These are phyloP conservation scores for Neospermospora avenae DNA, from an alignment of 2,329 filamentous ascomycete genomes.

Conservation along the genomic window DNA sequence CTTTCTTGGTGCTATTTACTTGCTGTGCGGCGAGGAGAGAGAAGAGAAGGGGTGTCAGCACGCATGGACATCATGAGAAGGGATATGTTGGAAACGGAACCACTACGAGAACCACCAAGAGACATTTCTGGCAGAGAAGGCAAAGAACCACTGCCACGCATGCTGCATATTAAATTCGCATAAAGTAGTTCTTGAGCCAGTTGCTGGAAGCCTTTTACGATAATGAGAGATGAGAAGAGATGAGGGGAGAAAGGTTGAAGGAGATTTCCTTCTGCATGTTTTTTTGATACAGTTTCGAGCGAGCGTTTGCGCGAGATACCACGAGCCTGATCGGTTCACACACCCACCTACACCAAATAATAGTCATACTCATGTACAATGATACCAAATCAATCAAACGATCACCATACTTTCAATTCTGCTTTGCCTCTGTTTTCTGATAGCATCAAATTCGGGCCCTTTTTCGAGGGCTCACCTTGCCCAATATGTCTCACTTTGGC, in stretches of 20 bases:
- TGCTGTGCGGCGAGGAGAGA: slow-evolving; percentile 49
- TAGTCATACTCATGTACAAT: slow-evolving; percentile 6
- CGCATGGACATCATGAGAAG: slow-evolving; percentile 15
- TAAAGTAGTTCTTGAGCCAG: not conserved
- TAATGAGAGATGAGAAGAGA: not conserved
- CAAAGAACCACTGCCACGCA: not conserved
- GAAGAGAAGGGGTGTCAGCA: slow-evolving; percentile 17
- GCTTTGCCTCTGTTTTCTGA: no score
- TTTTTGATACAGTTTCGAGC: not conserved
- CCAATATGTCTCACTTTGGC: no score
- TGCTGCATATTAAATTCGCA: slow-evolving; percentile 1
- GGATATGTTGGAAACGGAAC: slow-evolving; percentile 23
- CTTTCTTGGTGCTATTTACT: slow-evolving; percentile 56
- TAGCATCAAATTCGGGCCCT: no score
- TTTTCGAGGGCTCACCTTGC: no score
- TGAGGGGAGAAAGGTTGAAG: not conserved
- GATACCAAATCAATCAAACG: slow-evolving; percentile 6
- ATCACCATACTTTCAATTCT: not conserved
- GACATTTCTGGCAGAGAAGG: slow-evolving; percentile 7
- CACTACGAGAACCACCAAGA: not conserved
- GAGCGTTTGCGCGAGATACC: slow-evolving; percentile 11
- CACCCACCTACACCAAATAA: slow-evolving; percentile 1
- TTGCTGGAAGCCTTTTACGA: not conserved
- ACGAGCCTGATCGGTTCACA: slow-evolving; percentile 3
- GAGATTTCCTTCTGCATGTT: not conserved